Base-by-base conservation (phyloP, 306 rosid genomes). In the Quillaja saponaria region DNA sequence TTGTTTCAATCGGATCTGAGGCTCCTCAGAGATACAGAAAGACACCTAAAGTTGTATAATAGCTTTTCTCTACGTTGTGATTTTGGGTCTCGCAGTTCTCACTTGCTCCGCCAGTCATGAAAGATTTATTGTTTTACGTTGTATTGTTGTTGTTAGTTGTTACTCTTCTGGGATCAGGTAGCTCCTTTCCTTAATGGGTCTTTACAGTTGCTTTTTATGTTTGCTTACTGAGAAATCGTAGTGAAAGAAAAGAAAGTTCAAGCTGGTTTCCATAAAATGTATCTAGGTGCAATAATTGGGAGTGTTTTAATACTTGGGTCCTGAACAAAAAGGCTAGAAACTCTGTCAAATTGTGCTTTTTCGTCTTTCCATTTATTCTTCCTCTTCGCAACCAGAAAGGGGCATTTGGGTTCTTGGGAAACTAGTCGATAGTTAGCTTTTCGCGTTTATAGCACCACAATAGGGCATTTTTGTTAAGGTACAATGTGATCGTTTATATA, bases 1-100 rank as follows among this genome's bases (percentile, higher is more conserved):
- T 69, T 71, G 78, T 56, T 75, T 72, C 81, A 91, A 86, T 88
- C 88, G 78, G 95, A 88, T 88, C 96, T 79, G 96, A 82, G 78
- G 49, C 83, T 72, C 85, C 54, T 73, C 87, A 54, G 67, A 35
- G 74, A 13, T 61, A 67, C 63, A 77, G 70, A 68, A 82, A 69
- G 68, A 47, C 64, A 34, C 54, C 63, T 71, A 81, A 79, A 81
- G 78, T 67, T 28, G 60, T 65, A 71, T 73, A 78, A 78, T n/a
- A n/a, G n/a, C n/a, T 86, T 88, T 84, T 88, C 79, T 78, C 64
- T 44, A 39, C 21, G 47, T 62, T n/a, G n/a, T 41, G 45, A 31
- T 62, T 58, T 55, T 74, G 39, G 64, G 46, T 63, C 55, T 64
- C 62, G 10, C 31, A 65, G 38, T 71, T 34, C 21, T 40, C 53